Evolutionary conservation across 495 filamentous ascomycete species (phyloP), one percentile per base, ranked within the genome.

Genomic region (Letharia lupina): DNA sequence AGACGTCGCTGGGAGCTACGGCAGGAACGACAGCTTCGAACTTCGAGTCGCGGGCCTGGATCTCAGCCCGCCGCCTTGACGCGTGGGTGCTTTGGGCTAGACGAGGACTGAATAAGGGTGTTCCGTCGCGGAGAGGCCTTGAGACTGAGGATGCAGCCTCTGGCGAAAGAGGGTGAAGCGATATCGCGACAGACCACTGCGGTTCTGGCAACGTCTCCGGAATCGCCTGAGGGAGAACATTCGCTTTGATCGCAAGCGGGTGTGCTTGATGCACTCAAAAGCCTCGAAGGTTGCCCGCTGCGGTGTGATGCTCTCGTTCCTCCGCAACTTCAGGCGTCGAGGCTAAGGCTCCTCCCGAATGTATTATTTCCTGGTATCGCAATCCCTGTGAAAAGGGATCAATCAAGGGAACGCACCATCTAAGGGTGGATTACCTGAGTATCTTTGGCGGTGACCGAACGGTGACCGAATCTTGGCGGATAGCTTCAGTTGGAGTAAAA

Each of bases 11-110:
- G 90, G 89, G 7, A 87, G 85, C 70, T 94, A 92, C 76, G 88
- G 88, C n/a, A 78, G 90, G 56, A 91, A 87, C 67, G 91, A 96
- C 76, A 80, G 88, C 4, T 95, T 96, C 75, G 86, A 87, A 72
- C 77, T 96, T 52, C 85, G 81, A 0, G 90, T 95, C 6, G 82
- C 87, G 58, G 91, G 90, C 4, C 67, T 90, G 65, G 88, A 93
- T 73, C 71, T 96, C 66, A 83, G 81, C 68, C 90, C 91, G 35
- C 85, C 91, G 56, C 88, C 87, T 23, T 91, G 47, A 74, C 8
- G 59, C 40, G 23, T 28, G 23, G 23, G 23, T 1, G 23, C 8
- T 52, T 39, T 62, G 54, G 5, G 54, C 54, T 57, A 57, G 16
- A 1, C 11, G 33, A 57, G 33, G 54, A 57, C 7, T 6, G 54